Evolutionary conservation across 345 rosid species (phyloP), one percentile per base, ranked within the genome.

Genomic region (Fremontodendron californicum): DNA sequence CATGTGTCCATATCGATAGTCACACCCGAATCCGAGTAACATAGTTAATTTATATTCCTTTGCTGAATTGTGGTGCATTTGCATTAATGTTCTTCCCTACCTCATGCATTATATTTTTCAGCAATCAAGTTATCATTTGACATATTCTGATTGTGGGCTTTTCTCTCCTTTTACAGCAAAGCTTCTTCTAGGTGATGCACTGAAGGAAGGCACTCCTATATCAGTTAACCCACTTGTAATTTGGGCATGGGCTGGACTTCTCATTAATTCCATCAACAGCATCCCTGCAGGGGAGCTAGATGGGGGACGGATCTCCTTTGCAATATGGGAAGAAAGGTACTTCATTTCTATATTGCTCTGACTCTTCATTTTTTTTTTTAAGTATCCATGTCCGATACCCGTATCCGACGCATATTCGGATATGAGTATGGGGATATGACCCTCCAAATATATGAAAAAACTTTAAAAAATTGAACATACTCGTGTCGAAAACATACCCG

Each of bases 231-330:
- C 99, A 10, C 88, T 93, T 12, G 92, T 92, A 78, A 81, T 93
- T 70, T 95, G 98, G 97, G 93, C 98, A 16, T 95, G 98, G 94
- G 94, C 96, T 73, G 99, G 97, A 63, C 92, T 95, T 82, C 94
- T 95, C 74, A 90, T 95, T 43, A 95, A 93, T 81, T 97, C 93
- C 71, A 89, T 95, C 85, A 95, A 93, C 83, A 93, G 98, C 86
- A 95, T 95, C 76, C 99, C 97, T 13, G 99, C 98, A 0, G 98
- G 99, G 78, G 99, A 92, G 82, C 91, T 90, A 39, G 99, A 95
- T 60, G 98, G 98, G 16, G 98, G 99, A 45, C 82, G 89, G 81
- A 90, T 95, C 33, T 85, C 96, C 48, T 91, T 93, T 55, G 84
- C 98, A 75, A 86, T 95, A 45, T 95, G 98, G 99, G 98, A 82